phyloP scores from a whole-genome alignment of 805 yeast genomes.

The Hemisphaericaspora nanyangensis region DNA sequence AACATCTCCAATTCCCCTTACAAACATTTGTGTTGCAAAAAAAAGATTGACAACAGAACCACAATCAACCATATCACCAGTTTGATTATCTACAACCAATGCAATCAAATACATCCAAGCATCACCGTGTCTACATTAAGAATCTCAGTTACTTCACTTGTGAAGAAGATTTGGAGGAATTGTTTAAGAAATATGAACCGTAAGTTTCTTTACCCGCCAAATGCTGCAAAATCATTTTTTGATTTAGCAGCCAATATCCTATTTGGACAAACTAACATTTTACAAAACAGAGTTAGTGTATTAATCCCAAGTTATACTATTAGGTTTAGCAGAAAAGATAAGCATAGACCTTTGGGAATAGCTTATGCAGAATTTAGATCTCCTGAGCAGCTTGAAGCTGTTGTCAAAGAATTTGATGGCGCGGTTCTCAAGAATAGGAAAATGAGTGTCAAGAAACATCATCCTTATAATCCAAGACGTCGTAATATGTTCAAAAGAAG shows the following conservation, averaged over 20 bases:
- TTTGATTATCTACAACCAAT: background rate
- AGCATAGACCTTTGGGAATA: constrained; percentile 53
- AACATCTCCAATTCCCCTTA: too few species aligned
- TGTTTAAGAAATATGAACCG: constrained; percentile 45
- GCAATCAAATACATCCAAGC: background rate
- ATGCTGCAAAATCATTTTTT: background rate
- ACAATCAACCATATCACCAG: background rate
- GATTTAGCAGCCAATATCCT: background rate
- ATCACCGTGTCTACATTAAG: constrained; percentile 45
- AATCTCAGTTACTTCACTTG: constrained; percentile 51
- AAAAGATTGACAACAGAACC: background rate
- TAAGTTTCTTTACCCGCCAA: constrained; percentile 23
- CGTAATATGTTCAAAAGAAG: background rate
- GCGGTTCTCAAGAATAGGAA: constrained; percentile 31
- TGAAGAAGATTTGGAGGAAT: constrained; percentile 48
- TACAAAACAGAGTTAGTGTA: constrained; percentile 29
- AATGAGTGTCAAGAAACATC: constrained; percentile 37
- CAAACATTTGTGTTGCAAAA: constrained; percentile 3
- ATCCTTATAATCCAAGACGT: constrained; percentile 35
- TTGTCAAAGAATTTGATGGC: constrained; percentile 23
- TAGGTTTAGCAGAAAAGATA: constrained; percentile 38
- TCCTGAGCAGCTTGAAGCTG: constrained; percentile 25
- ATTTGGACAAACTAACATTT: constrained; percentile 4
- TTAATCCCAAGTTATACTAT: constrained; percentile 55
- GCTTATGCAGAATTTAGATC: constrained; percentile 37